Evolutionary conservation across 345 rosid species (phyloP), one percentile per base, ranked within the genome.

Genomic region (Xanthoceras sorbifolium): DNA sequence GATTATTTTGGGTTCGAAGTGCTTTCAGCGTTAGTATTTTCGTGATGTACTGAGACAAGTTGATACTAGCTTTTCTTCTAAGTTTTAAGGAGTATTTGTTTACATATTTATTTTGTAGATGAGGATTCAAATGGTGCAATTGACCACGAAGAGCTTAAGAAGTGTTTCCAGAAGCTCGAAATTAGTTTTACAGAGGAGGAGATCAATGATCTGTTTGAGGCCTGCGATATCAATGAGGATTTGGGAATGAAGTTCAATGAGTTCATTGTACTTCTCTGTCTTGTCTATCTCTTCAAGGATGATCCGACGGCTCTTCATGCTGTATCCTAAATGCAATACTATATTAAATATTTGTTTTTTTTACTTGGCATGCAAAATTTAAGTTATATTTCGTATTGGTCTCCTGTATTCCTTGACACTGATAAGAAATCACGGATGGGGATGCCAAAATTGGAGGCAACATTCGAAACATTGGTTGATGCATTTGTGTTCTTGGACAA

Each of bases 241-340:
- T 85, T 79, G 94, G 94, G 91, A 42, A 90, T 95, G 76, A 84
- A 87, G 57, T 95, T 95, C 89, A 90, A 90, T 29, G 99, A 93
- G 78, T 96, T 93, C 86, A 84, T 96, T 55, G 99, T 96, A 46
- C 93, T 93, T 74, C 94, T 96, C 57, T 92, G 99, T 78, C 97
- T 93, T 20, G 96, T 90, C 62, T 87, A 90, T 86, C 98, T 96
- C 82, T 89, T 96, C 63, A 90, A 93, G 83, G 92, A 85, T 38
- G 88, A 90, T 69, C 87, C 97, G 23, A 67, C 90, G 55, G 88
- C 88, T 65, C 80, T 80, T 64, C 84, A 76, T 28, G 80, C 92
- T 72, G 97, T 93, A 89, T 88, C 90, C 88, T 63, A 48, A 65
- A 31, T 29, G 29, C 48, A 29, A 31, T 59, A 17, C 34, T 52